Evolutionary conservation across 73 alveolate genomes (phyloP), one percentile per base, ranked within the genome.

Genomic region (Uronychia setigera): DNA sequence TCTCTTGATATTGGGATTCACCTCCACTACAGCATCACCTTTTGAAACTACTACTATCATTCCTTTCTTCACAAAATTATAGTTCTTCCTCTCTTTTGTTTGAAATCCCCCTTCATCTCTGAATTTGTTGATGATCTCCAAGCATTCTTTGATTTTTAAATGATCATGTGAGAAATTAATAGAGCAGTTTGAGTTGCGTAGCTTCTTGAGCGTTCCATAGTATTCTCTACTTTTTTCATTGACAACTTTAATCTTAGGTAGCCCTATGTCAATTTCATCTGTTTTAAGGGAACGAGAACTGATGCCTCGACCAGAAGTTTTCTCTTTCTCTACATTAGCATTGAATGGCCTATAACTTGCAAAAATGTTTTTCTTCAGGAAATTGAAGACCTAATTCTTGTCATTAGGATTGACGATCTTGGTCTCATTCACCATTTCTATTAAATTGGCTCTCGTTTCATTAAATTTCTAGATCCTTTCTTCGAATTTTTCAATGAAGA

Each of bases 151-250:
- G 67, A 46, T 19, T 19, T 46, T 11, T 5, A 19, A 46, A 19
- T 5, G 67, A 46, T 46, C 67, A 46, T 46, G 67, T 11, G 67
- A 46, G 67, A 46, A 46, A 5, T 46, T 5, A 46, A 46, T 46
- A 19, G 67, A 46, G 67, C 67, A 46, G 19, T 46, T 46, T 46
- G 67, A 46, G 67, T 46, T 46, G n/a, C 67, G 5, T 5, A 46
- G 67, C 67, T 46, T 46, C 67, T 46, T 46, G 67, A 46, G 67
- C 67, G 67, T 46, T 5, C 67, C 67, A 46, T 46, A 46, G 67
- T 46, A 46, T 19, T 46, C 67, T 46, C 67, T 11, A 19, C 67
- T 46, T 19, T 46, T 46, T 19, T 46, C 67, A 5, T 46, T 46
- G 5, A 46, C 67, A 46, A 46, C 67, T 46, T 46, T 46, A 19